Conservation (phyloP, 1,284 basidiomycete genomes). For the Cutaneotrichosporon sp. region DNA sequence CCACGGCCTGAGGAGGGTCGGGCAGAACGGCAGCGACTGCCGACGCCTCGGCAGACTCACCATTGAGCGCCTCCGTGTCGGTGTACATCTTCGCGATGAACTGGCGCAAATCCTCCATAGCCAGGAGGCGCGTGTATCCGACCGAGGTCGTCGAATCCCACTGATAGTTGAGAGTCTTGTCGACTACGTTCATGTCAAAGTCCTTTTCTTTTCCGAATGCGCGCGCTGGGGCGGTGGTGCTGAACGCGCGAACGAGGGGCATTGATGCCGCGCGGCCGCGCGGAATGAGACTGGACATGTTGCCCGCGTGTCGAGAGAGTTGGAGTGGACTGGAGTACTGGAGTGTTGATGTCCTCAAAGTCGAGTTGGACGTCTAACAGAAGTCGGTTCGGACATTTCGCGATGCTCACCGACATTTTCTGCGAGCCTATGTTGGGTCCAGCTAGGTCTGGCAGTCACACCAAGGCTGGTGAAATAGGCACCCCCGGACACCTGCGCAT, state of each 20-base stretch:
- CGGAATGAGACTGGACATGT: too few relatives aligned
- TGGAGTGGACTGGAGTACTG: too few relatives aligned
- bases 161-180: constrained; percentile 49
- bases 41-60: constrained; percentile 53
- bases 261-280: too few relatives aligned
- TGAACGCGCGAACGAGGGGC: not conserved
- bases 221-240: not conserved
- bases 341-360: too few relatives aligned
- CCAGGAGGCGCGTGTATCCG: constrained; percentile 63
- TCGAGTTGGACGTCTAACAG: not conserved
- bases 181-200: constrained; percentile 21
- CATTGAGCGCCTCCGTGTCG: constrained; percentile 73
- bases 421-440: not conserved
- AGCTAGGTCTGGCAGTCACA: too few relatives aligned
- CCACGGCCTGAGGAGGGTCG: too few relatives aligned
- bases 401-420: not conserved
- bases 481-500: too few relatives aligned
- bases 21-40: too few relatives aligned
- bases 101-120: constrained; percentile 64
- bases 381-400: too few relatives aligned
- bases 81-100: constrained; percentile 76
- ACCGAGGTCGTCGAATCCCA: constrained; percentile 60
- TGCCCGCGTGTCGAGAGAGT: not conserved
- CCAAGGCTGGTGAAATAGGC: too few relatives aligned
- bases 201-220: not conserved